Percentiles rank a stretch among this genome's conserved stretches.
phyloP scores from a whole-genome alignment of 2,329 filamentous ascomycete genomes.

The Sphaceloma murrayae region DNA sequence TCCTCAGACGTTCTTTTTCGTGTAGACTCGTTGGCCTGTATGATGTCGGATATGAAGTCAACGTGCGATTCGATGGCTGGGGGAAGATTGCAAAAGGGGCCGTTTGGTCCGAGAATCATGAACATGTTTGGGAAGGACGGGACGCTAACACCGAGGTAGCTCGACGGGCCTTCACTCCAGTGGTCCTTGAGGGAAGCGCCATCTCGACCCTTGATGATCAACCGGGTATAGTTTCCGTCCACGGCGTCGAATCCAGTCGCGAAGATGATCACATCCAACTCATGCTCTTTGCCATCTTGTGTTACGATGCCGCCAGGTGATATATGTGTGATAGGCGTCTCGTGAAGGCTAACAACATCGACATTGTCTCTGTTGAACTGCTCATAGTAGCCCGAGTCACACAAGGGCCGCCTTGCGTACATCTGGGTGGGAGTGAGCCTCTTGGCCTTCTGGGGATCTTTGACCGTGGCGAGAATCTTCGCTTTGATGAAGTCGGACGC shows the following conservation, averaged over 20 bases:
- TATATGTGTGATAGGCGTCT: slow-evolving; percentile 32
- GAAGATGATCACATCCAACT: slow-evolving; percentile 36
- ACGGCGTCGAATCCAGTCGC: slow-evolving; percentile 38
- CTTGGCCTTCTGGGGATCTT: slow-evolving; percentile 41
- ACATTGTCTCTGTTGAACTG: slow-evolving; percentile 34
- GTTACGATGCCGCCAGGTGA: slow-evolving; percentile 34
- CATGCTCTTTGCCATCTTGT: slow-evolving; percentile 32
- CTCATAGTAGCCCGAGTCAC: slow-evolving; percentile 31
- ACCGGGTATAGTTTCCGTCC: slow-evolving; percentile 27
- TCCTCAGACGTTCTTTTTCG: background rate
- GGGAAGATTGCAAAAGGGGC: slow-evolving; percentile 35
- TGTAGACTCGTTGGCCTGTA: slow-evolving; percentile 26
- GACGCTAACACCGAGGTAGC: slow-evolving; percentile 34
- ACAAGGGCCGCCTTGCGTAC: slow-evolving; percentile 21
- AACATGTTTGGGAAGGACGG: slow-evolving; percentile 39
- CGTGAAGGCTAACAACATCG: slow-evolving; percentile 34
- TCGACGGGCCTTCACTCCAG: slow-evolving; percentile 28
- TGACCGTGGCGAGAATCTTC: slow-evolving; percentile 43
- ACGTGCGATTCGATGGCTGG: slow-evolving; percentile 36
- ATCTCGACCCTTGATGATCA: slow-evolving; percentile 26
- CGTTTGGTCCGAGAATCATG: slow-evolving; percentile 32
- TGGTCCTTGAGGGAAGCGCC: slow-evolving; percentile 26
- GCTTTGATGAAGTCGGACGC: slow-evolving; percentile 48
- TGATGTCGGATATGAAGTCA: slow-evolving; percentile 36
- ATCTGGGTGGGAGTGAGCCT: slow-evolving; percentile 44